These are phyloP conservation scores for Phialocephala sp. DNA, from an alignment of 2,329 filamentous ascomycete genomes.

Conservation along the genomic window DNA sequence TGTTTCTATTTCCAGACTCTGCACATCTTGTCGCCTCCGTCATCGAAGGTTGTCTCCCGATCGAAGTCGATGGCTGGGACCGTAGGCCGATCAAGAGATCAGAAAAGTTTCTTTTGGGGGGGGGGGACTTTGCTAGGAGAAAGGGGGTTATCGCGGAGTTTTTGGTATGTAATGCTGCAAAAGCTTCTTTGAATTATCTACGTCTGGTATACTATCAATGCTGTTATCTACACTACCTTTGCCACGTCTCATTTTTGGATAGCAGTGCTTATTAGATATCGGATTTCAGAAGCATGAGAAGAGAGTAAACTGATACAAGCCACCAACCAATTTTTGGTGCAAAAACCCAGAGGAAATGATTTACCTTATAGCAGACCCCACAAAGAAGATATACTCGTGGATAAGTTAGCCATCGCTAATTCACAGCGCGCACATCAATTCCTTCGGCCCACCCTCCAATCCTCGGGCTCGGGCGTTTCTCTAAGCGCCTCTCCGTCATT, in stretches of 20 bases:
- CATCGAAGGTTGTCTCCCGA: neutral
- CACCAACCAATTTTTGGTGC: neutral
- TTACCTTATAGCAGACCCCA: neutral
- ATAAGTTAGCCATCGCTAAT: neutral
- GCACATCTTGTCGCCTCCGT: neutral
- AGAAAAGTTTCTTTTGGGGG: neutral
- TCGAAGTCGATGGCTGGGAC: neutral
- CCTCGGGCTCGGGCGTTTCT: constrained; percentile 37
- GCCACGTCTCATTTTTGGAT: neutral
- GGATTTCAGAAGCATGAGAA: neutral
- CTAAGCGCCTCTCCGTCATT: constrained; percentile 32
- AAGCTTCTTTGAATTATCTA: neutral
- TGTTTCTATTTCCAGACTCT: neutral
- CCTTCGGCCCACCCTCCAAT: constrained; percentile 32
- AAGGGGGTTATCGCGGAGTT: neutral
- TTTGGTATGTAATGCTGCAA: neutral
- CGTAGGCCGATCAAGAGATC: neutral
- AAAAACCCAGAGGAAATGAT: neutral
- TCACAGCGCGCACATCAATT: neutral
- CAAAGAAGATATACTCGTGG: neutral
- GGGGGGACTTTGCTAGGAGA: neutral
- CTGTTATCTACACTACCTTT: neutral
- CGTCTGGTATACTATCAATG: neutral
- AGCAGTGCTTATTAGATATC: neutral
- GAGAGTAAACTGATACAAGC: neutral